Evolutionary conservation across 352 stramenopile species (phyloP).

Genomic region (Globisporangium heterothallicum): DNA sequence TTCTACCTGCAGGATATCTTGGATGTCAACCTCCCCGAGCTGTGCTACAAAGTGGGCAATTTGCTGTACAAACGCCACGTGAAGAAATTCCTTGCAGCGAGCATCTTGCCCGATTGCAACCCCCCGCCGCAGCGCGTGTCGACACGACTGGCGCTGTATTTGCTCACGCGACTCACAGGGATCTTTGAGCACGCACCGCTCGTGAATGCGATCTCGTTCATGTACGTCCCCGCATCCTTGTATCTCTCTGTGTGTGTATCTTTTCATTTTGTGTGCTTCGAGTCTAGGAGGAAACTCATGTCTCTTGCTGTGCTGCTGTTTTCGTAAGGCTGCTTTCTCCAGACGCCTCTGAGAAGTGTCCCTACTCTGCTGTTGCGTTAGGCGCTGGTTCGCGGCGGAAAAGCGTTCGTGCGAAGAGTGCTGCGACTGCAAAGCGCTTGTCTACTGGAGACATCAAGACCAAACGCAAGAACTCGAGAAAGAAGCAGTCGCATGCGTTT

Average conservation of each 20-base stretch:
- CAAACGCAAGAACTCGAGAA: conserved; percentile 18
- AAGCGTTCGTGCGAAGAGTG: not conserved
- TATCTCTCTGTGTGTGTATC: not conserved
- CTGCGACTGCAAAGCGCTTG: not conserved
- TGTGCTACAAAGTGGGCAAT: conserved; percentile 77
- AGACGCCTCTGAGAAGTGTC: conserved; percentile 49
- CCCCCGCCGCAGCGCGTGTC: conserved; percentile 67
- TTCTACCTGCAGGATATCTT: conserved; percentile 84
- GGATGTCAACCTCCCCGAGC: conserved; percentile 75
- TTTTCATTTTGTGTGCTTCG: too few species aligned
- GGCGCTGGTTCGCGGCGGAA: conserved; percentile 35
- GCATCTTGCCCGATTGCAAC: conserved; percentile 71
- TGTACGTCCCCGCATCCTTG: conserved; percentile 28
- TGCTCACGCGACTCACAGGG: conserved; percentile 65
- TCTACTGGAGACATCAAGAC: conserved; percentile 8
- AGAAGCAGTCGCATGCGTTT: conserved; percentile 30
- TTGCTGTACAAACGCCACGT: conserved; percentile 69
- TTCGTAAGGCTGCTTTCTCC: conserved; percentile 43
- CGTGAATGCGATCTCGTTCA: conserved; percentile 72
- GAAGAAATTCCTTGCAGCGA: conserved; percentile 59
- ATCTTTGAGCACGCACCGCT: conserved; percentile 79
- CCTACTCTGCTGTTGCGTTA: conserved; percentile 57
- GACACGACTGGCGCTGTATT: conserved; percentile 67
- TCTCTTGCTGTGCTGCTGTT: not conserved
- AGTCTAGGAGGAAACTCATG: not conserved